phyloP scores from a whole-genome alignment of 805 yeast species.

The Pichia ethanolica region DNA sequence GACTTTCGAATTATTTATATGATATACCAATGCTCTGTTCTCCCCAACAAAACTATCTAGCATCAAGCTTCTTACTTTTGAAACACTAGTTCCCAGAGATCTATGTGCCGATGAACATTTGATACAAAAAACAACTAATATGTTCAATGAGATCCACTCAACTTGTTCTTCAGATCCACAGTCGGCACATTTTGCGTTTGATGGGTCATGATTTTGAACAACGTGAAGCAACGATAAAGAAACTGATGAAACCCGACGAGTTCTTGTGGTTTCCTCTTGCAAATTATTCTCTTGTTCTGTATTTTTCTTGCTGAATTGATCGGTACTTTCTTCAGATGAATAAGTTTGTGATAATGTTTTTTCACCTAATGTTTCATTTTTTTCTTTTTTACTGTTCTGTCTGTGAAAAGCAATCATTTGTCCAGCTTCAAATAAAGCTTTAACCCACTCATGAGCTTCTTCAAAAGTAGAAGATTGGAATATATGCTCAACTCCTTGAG shows the following conservation, averaged over 20 bases:
- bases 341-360: no score
- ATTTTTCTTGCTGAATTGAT: no score
- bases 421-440: slow-evolving; percentile 50
- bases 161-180: slow-evolving; percentile 60
- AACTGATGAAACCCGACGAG: slow-evolving; percentile 29
- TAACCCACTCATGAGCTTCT: slow-evolving; percentile 65
- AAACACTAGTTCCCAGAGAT: slow-evolving; percentile 72
- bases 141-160: slow-evolving; percentile 82
- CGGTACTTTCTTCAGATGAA: no score
- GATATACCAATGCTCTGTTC: slow-evolving; percentile 42
- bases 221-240: slow-evolving; percentile 27
- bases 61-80: slow-evolving; percentile 72
- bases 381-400: background rate
- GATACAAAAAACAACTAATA: slow-evolving; percentile 67
- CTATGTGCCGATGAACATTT: slow-evolving; percentile 87
- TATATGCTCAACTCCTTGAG: slow-evolving; percentile 54
- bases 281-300: no score
- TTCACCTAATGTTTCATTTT: background rate
- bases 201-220: slow-evolving; percentile 38
- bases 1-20: slow-evolving; percentile 44
- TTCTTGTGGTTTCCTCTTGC: slow-evolving; percentile 8
- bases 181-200: slow-evolving; percentile 68
- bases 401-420: slow-evolving; percentile 23
- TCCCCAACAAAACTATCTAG: slow-evolving; percentile 66
- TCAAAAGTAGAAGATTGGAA: slow-evolving; percentile 68